Conservation (phyloP, 148 eudicot species). For the Rhododendron vialii region DNA sequence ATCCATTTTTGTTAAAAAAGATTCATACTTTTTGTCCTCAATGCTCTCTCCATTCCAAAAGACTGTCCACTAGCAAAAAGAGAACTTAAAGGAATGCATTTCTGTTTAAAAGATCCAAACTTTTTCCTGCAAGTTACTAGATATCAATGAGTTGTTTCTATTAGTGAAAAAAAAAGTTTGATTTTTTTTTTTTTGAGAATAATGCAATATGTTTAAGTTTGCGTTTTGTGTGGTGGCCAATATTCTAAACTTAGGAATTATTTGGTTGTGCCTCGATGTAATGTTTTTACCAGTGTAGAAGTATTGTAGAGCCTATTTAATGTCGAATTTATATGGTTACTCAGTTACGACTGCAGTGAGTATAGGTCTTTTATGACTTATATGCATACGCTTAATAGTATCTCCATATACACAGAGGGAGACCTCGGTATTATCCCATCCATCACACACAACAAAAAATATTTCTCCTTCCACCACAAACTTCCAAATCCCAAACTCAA, state of each 20-base stretch:
- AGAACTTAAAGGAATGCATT: not conserved
- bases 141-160: not conserved
- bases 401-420: not conserved
- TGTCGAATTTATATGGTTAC: not conserved
- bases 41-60: not conserved
- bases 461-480: not conserved
- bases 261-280: not conserved
- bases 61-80: not conserved
- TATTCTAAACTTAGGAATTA: not conserved
- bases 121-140: not conserved
- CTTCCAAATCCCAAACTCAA: not conserved
- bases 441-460: not conserved
- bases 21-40: too few species aligned
- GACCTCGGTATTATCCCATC: not conserved
- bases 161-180: not conserved
- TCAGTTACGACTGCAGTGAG: not conserved
- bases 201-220: not conserved
- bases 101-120: not conserved
- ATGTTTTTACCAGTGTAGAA: not conserved
- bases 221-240: not conserved
- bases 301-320: not conserved
- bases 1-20: not conserved
- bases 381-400: not conserved
- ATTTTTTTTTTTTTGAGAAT: too few species aligned
- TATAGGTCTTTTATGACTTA: not conserved